Evolutionary conservation across 345 rosid species (phyloP), one percentile per base, ranked within the genome.

Genomic region (Rhizophora mangle): DNA sequence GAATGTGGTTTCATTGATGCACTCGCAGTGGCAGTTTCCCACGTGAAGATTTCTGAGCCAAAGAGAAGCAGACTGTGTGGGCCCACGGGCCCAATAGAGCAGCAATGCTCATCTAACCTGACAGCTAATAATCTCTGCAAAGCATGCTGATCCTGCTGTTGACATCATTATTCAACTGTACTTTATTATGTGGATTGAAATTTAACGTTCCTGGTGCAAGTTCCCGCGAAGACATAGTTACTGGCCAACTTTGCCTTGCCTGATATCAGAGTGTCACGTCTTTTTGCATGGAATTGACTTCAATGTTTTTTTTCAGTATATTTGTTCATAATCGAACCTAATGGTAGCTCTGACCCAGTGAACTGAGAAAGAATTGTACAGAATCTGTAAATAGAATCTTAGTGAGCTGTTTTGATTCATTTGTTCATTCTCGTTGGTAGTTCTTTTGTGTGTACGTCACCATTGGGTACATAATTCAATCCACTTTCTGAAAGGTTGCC

Each of bases 101-200:
- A 87, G 76, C 97, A 88, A 81, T 84, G 87, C 77, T 86, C 96
- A 13, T 88, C 96, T 85, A 88, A 91, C 85, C 68, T 91, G 86
- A 87, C 88, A 62, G 75, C 88, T 77, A 87, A 84, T 85, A 79
- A 84, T 70, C 97, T 89, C 69, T 91, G 97, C 76, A 88, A 87
- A 84, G 97, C 96, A 66, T 91, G 86, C 73, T 94, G 93, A 89
- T 72, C 63, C 68, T 69, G 81, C 74, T 67, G 51, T 76, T 82
- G 69, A 80, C 82, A 69, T 59, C 49, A 66, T 63, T 72, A 72
- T 81, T 79, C 83, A 74, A 31, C 73, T 76, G 77, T 71, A 73
- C 76, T 67, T 62, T 68, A 57, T 70, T 68, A 76, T 63, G 72
- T 80, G 76, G 72, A 56, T 49, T 49, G 37, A 21, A 60, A 55